Percentiles rank a stretch among this genome's conserved stretches.
Conservation (phyloP, 345 rosid species). For the Eucalyptus grandis region DNA sequence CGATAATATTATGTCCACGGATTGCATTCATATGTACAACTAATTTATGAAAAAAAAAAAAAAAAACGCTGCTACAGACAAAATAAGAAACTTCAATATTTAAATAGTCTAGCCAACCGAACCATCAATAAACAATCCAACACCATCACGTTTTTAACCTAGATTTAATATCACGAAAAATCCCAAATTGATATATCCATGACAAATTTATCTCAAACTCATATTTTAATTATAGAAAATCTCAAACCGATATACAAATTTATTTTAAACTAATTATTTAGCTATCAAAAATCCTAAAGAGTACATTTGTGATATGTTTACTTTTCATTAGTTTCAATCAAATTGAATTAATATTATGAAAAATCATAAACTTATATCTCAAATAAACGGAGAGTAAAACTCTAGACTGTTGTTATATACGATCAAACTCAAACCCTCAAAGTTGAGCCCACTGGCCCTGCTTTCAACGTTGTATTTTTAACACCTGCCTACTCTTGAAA, state of each 20-base stretch:
- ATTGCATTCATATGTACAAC: not conserved
- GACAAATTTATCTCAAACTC: accelerated
- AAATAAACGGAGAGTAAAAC: accelerated
- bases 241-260: too few relatives aligned
- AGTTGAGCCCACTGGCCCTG: not conserved
- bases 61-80: not conserved
- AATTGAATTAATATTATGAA: accelerated
- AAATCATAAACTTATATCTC: accelerated
- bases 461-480: not conserved
- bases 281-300: accelerated
- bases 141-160: accelerated
- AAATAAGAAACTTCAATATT: not conserved
- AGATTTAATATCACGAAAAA: accelerated
- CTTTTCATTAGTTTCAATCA: too few relatives aligned
- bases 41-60: not conserved
- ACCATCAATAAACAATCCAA: accelerated
- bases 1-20: not conserved
- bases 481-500: not conserved
- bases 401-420: accelerated
- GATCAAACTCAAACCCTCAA: too few relatives aligned
- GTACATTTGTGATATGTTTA: too few relatives aligned
- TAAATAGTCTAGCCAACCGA: accelerated
- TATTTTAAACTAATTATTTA: too few relatives aligned
- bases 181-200: accelerated
- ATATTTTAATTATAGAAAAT: too few relatives aligned